A percentile compares a stretch with the other conserved stretches of the same genome.
These are phyloP conservation scores for Astrocystis sublimbata DNA, from an alignment of 495 filamentous ascomycete species.

Conservation along the genomic window DNA sequence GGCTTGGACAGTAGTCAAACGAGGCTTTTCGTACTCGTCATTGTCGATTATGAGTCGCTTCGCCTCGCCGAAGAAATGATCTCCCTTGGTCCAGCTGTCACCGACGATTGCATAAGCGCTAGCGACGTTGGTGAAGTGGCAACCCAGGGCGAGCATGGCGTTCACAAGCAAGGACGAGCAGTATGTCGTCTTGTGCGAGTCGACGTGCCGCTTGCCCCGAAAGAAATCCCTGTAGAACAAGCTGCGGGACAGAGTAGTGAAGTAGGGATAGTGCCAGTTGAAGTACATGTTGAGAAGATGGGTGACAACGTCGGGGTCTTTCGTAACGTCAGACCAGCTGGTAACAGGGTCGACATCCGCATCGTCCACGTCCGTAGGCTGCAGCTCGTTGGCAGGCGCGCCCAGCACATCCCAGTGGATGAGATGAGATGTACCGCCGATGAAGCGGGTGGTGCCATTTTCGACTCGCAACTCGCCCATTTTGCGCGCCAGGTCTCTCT, in stretches of 20 bases:
- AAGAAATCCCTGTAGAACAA: slow-evolving; percentile 88
- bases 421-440: slow-evolving; percentile 92
- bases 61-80: slow-evolving; percentile 96
- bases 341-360: slow-evolving; percentile 63
- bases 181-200: slow-evolving; percentile 61
- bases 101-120: slow-evolving; percentile 68
- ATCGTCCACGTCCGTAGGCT: slow-evolving; percentile 47
- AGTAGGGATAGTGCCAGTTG: slow-evolving; percentile 96
- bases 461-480: slow-evolving; percentile 88
- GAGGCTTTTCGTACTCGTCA: slow-evolving; percentile 89
- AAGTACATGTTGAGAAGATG: slow-evolving; percentile 98
- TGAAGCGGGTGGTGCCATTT: slow-evolving; percentile 87
- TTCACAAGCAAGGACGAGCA: slow-evolving; percentile 91
- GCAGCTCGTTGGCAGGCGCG: slow-evolving; percentile 55
- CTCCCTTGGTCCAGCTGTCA: slow-evolving; percentile 83
- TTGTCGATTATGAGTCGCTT: slow-evolving; percentile 87
- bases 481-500: slow-evolving; percentile 84
- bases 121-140: slow-evolving; percentile 83
- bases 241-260: slow-evolving; percentile 86
- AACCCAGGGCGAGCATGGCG: slow-evolving; percentile 92
- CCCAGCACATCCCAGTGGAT: slow-evolving; percentile 65
- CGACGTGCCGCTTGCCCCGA: slow-evolving; percentile 53
- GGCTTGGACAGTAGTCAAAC: slow-evolving; percentile 92
- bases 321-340: slow-evolving; percentile 86
- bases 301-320: slow-evolving; percentile 72